These are phyloP conservation scores for Psilocybe sp. DNA, from an alignment of 768 basidiomycete genomes.

Conservation along the genomic window DNA sequence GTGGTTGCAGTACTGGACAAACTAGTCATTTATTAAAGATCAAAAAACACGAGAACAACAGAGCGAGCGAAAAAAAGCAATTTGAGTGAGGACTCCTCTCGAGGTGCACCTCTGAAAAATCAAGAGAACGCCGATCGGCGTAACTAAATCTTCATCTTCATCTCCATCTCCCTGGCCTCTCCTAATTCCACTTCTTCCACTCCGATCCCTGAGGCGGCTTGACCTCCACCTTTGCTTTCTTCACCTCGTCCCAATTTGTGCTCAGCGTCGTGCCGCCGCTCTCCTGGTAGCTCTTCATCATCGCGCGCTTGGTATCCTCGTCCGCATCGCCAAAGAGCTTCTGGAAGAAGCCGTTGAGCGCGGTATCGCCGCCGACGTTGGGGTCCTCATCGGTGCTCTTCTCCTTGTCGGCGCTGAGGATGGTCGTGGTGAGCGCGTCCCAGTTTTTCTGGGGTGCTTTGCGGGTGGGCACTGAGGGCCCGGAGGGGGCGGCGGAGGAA, in stretches of 20 bases:
- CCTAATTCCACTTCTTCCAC: conserved; percentile 73
- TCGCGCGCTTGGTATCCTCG: conserved; percentile 87
- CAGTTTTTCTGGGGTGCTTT: conserved; percentile 83
- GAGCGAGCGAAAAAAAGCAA: too few relatives aligned
- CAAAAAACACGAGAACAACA: too few relatives aligned
- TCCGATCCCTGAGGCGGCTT: conserved; percentile 84
- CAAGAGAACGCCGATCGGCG: too few relatives aligned
- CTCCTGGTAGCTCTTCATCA: conserved; percentile 98
- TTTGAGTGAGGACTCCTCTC: too few relatives aligned
- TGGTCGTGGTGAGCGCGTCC: conserved; percentile 76
- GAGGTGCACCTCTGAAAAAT: too few relatives aligned
- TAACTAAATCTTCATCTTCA: conserved; percentile 3
- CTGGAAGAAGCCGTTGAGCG: conserved; percentile 87
- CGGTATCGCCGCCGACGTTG: conserved; percentile 85
- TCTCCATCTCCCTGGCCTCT: too few relatives aligned
- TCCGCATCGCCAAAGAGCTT: conserved; percentile 90
- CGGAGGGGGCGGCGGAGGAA: conserved; percentile 21
- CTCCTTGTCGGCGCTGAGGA: conserved; percentile 68
- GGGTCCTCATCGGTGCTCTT: conserved; percentile 73
- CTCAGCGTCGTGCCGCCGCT: conserved; percentile 93
- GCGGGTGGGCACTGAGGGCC: conserved; percentile 32
- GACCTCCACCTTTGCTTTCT: conserved; percentile 64
- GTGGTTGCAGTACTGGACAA: too few relatives aligned
- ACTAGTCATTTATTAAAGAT: too few relatives aligned
- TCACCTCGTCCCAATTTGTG: conserved; percentile 94